phyloP scores from a whole-genome alignment of 768 basidiomycete species.

The Kwoniella dejecticola region DNA sequence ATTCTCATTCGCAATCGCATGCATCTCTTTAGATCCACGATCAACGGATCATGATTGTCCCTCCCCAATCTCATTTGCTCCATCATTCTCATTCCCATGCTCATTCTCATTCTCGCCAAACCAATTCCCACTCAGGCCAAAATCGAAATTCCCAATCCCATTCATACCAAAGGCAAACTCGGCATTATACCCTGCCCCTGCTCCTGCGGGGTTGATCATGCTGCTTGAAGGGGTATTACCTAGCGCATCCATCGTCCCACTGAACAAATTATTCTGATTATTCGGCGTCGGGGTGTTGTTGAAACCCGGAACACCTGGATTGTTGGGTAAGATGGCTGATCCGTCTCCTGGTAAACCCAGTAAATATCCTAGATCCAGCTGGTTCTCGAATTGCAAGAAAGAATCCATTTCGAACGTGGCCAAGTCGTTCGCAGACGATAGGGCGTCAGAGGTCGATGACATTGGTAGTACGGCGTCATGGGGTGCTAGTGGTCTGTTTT shows the following conservation, averaged over 20 bases:
- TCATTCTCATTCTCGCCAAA: slow-evolving; percentile 1
- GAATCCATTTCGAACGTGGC: slow-evolving; percentile 29
- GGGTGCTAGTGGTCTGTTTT: slow-evolving; percentile 16
- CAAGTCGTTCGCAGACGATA: background rate
- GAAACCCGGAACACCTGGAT: background rate
- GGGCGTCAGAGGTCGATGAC: background rate
- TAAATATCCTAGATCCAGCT: slow-evolving; percentile 37
- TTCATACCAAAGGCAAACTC: slow-evolving; percentile 20
- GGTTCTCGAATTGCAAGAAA: slow-evolving; percentile 31
- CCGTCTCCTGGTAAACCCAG: slow-evolving; percentile 38
- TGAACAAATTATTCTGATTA: too few species aligned
- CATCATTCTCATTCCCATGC: background rate
- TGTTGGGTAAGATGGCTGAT: slow-evolving; percentile 6
- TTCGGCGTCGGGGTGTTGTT: background rate
- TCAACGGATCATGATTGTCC: too few species aligned
- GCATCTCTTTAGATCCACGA: too few species aligned
- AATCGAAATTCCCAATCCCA: slow-evolving; percentile 9
- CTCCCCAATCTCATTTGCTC: background rate
- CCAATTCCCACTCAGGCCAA: background rate
- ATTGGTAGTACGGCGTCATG: background rate
- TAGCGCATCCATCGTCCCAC: too few species aligned
- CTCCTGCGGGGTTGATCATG: background rate
- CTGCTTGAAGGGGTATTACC: slow-evolving; percentile 5
- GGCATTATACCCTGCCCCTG: slow-evolving; percentile 3
- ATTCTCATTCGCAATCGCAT: too few species aligned